phyloP scores from a whole-genome alignment of 2,329 filamentous ascomycete species.

The Geoglossum cookeanum region DNA sequence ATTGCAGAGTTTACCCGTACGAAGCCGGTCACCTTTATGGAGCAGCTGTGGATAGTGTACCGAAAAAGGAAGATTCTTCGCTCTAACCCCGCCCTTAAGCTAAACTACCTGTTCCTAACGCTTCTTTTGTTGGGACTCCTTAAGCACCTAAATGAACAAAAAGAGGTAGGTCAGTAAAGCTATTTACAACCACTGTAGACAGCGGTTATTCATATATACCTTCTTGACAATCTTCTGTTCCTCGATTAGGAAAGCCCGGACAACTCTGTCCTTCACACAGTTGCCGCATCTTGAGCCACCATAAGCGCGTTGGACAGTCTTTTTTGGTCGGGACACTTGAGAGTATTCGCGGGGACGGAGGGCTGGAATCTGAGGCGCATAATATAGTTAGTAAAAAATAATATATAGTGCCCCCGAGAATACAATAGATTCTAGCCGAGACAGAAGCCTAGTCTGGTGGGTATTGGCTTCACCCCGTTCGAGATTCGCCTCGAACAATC shows the following conservation, averaged over 20 bases:
- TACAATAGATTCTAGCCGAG: too few relatives aligned
- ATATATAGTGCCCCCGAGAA: too few relatives aligned
- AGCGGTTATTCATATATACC: slow-evolving; percentile 23
- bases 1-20: not conserved
- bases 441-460: too few relatives aligned
- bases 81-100: not conserved
- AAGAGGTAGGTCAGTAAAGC: not conserved
- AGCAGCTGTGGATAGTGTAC: not conserved
- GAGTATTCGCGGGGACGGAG: slow-evolving; percentile 97
- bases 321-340: slow-evolving; percentile 93
- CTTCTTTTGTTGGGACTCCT: slow-evolving; percentile 81
- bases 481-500: too few relatives aligned
- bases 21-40: not conserved
- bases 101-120: slow-evolving; percentile 15
- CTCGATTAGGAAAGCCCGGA: slow-evolving; percentile 97
- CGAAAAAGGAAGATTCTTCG: not conserved
- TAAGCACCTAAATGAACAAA: slow-evolving; percentile 39
- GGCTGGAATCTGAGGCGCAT: slow-evolving; percentile 53
- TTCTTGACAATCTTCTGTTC: slow-evolving; percentile 99
- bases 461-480: too few relatives aligned
- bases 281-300: slow-evolving; percentile 96
- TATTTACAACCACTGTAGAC: too few relatives aligned
- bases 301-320: slow-evolving; percentile 97
- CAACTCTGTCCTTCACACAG: slow-evolving; percentile 95
- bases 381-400: slow-evolving; percentile 15